phyloP scores from a whole-genome alignment of 306 rosid genomes.

The Gleditsia sinensis region DNA sequence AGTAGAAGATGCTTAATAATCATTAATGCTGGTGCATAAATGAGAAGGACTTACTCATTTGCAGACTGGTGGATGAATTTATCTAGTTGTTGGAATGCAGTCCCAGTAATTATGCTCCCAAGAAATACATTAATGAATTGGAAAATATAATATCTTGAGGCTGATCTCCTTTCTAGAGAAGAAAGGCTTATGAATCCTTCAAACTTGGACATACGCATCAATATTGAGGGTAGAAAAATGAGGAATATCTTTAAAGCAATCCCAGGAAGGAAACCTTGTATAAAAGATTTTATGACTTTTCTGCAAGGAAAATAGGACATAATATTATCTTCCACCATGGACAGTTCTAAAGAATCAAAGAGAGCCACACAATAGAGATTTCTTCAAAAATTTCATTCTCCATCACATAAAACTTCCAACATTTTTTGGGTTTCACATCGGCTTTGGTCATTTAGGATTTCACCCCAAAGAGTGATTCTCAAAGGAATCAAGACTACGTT shows the following conservation, averaged over 20 bases:
- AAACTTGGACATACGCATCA: conserved; percentile 94
- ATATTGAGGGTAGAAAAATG: conserved; percentile 73
- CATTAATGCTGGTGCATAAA: neutral
- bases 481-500: no score
- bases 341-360: conserved; percentile 2
- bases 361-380: conserved; percentile 5
- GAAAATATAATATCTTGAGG: conserved; percentile 84
- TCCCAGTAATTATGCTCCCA: conserved; percentile 96
- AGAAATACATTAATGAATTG: conserved; percentile 89
- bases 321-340: neutral
- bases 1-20: neutral
- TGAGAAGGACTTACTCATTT: conserved; percentile 60
- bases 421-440: neutral
- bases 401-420: conserved; percentile 8
- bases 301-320: conserved; percentile 49
- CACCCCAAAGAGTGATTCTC: no score
- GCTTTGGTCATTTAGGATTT: no score
- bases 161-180: conserved; percentile 82
- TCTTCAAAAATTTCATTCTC: conserved; percentile 11
- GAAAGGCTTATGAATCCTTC: conserved; percentile 84
- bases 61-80: conserved; percentile 87
- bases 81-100: conserved; percentile 93
- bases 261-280: conserved; percentile 99
- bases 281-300: conserved; percentile 65
- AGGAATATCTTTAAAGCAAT: conserved; percentile 93